These are phyloP conservation scores for Saccharomycopsis hybrid DNA, from an alignment of 1,139 yeast genomes.

Conservation along the genomic window DNA sequence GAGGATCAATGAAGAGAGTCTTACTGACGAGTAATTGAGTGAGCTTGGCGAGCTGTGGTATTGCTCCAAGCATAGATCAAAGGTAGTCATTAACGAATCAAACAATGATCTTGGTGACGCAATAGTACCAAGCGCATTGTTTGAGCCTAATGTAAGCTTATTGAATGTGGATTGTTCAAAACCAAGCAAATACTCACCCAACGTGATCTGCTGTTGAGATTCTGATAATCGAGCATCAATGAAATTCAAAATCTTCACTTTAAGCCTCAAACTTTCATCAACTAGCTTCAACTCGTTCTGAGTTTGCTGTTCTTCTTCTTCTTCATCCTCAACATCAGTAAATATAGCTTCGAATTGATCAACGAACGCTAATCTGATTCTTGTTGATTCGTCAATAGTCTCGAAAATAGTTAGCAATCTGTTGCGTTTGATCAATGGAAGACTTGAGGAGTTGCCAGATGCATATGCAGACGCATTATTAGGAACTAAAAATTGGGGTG, in stretches of 20 bases:
- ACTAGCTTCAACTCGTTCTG: too few relatives aligned
- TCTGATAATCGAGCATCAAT: too few relatives aligned
- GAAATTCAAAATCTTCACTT: constrained; percentile 7
- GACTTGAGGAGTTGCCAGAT: constrained; percentile 27
- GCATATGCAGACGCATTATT: too few relatives aligned
- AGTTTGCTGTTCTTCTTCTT: constrained; percentile 24
- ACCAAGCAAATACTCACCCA: constrained; percentile 54
- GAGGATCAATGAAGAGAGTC: constrained; percentile 50
- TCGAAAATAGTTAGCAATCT: constrained; percentile 68
- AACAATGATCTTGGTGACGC: constrained; percentile 12
- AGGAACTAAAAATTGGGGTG: constrained; percentile 39
- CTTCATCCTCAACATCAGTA: not conserved
- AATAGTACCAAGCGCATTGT: constrained; percentile 8
- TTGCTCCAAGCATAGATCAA: not conserved
- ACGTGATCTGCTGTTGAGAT: too few relatives aligned
- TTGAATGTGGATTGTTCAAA: constrained; percentile 36
- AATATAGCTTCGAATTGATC: constrained; percentile 50
- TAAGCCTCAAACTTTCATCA: constrained; percentile 3
- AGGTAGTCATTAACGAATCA: constrained; percentile 19
- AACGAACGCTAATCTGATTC: constrained; percentile 69
- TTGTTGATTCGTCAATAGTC: constrained; percentile 45
- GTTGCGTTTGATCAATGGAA: constrained; percentile 44
- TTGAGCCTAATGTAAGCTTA: constrained; percentile 2
- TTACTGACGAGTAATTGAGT: constrained; percentile 51
- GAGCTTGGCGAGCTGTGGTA: constrained; percentile 23